phyloP scores from a whole-genome alignment of 768 basidiomycete species.

The Mycena venus region DNA sequence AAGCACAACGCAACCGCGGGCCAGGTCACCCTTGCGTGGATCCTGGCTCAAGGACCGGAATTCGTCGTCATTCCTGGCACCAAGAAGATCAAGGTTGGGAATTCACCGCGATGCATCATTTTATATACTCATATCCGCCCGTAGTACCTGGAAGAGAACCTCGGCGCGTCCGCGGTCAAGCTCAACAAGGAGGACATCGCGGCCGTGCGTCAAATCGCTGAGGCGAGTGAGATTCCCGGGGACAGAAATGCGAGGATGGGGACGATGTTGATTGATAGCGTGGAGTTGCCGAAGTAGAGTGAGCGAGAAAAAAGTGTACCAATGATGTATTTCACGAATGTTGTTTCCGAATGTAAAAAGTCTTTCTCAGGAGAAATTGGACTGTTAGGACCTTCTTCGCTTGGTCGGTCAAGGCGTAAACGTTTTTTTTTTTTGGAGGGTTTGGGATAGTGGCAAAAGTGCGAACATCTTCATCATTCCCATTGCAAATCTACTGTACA shows the following conservation, averaged over 20 bases:
- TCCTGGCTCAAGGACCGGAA: constrained; percentile 57
- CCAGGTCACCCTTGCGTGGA: constrained; percentile 61
- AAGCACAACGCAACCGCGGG: constrained; percentile 52
- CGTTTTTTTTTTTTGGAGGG: too few species aligned
- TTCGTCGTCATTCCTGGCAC: constrained; percentile 61
- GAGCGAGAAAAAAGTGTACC: background rate
- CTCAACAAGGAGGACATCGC: constrained; percentile 42
- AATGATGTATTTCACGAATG: background rate
- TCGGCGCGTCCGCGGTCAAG: constrained; percentile 38
- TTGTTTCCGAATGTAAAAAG: too few species aligned
- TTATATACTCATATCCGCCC: constrained; percentile 25
- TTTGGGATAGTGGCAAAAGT: too few species aligned
- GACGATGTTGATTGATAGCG: constrained; percentile 4
- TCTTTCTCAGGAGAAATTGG: too few species aligned
- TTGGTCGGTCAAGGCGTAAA: too few species aligned
- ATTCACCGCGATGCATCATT: too few species aligned
- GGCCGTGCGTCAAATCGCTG: constrained; percentile 42
- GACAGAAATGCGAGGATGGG: constrained; percentile 12
- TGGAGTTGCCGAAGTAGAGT: constrained; percentile 13
- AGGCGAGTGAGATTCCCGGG: constrained; percentile 41
- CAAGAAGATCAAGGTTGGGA: constrained; percentile 49
- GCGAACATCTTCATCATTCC: too few species aligned
- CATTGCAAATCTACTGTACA: too few species aligned
- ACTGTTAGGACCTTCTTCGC: too few species aligned
- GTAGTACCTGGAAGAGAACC: constrained; percentile 50